A percentile compares a stretch with the other conserved stretches of the same genome.
phyloP scores from a whole-genome alignment of 1,139 yeast genomes.

The Candida sp. region DNA sequence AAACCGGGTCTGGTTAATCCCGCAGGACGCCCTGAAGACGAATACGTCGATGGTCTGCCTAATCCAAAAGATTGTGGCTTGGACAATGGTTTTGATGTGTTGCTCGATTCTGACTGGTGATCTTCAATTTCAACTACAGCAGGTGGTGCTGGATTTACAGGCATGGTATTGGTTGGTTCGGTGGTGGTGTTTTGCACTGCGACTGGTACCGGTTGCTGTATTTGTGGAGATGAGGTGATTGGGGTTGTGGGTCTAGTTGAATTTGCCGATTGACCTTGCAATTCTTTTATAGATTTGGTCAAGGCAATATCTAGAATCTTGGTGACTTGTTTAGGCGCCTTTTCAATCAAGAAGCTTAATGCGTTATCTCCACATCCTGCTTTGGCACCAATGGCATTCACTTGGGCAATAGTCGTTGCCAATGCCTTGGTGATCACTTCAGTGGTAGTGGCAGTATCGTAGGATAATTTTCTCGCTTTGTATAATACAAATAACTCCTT shows the following conservation, averaged over 20 bases:
- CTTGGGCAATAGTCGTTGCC: conserved; percentile 91
- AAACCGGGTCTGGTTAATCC: conserved; percentile 18
- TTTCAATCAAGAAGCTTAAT: conserved; percentile 73
- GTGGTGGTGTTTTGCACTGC: conserved; percentile 3
- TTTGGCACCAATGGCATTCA: conserved; percentile 80
- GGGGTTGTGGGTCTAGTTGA: conserved; percentile 29
- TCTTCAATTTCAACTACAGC: not conserved
- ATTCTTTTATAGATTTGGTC: conserved; percentile 71
- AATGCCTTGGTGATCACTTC: conserved; percentile 86
- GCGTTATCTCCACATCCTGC: conserved; percentile 85
- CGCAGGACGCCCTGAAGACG: conserved; percentile 12
- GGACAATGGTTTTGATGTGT: conserved; percentile 4
- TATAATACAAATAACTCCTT: conserved; percentile 68
- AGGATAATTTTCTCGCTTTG: conserved; percentile 61
- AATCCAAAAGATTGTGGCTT: conserved; percentile 15
- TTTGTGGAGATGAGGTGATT: conserved; percentile 15
- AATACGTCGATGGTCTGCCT: conserved; percentile 10
- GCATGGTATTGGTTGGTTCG: not conserved
- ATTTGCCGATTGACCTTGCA: conserved; percentile 26
- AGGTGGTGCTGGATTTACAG: conserved; percentile 4
- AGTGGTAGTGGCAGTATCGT: conserved; percentile 71
- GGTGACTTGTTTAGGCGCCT: conserved; percentile 85
- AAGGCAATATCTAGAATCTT: conserved; percentile 80
- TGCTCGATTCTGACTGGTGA: not conserved
- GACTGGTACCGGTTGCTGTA: too few relatives aligned